phyloP scores from a whole-genome alignment of 208 protist species.

The Entamoeba moshkovskii region DNA sequence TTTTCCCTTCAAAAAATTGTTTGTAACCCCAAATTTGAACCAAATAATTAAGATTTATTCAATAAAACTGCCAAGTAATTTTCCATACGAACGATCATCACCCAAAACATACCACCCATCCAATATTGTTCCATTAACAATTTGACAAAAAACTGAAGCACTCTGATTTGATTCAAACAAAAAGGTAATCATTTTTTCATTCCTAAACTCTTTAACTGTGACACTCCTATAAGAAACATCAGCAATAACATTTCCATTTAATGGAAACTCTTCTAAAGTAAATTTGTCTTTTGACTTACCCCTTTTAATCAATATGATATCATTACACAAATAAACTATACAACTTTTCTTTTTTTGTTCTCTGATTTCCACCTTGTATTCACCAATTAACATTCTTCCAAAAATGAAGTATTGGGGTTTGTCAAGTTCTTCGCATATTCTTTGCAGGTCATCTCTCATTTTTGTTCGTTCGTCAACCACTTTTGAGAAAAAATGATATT shows the following conservation, averaged over 20 bases:
- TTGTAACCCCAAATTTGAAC: too few species aligned
- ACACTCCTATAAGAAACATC: not conserved
- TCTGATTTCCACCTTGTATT: not conserved
- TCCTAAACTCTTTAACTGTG: not conserved
- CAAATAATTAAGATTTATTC: not conserved
- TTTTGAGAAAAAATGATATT: not conserved
- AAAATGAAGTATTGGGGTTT: not conserved
- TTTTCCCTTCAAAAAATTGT: too few species aligned
- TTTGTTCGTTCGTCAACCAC: not conserved
- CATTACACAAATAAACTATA: not conserved
- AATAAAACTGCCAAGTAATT: not conserved
- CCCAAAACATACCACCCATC: not conserved
- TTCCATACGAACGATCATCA: not conserved
- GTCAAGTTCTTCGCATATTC: not conserved
- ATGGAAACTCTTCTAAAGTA: not conserved
- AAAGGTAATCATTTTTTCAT: not conserved
- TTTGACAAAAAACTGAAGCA: not conserved
- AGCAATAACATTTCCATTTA: not conserved
- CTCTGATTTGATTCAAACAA: not conserved
- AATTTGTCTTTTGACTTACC: not conserved
- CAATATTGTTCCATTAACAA: not conserved
- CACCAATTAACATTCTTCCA: not conserved
- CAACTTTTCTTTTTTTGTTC: not conserved
- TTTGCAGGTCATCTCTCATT: not conserved
- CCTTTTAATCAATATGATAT: not conserved